phyloP scores from a whole-genome alignment of 257 asterid genomes.

The Penstemon barbatus region DNA sequence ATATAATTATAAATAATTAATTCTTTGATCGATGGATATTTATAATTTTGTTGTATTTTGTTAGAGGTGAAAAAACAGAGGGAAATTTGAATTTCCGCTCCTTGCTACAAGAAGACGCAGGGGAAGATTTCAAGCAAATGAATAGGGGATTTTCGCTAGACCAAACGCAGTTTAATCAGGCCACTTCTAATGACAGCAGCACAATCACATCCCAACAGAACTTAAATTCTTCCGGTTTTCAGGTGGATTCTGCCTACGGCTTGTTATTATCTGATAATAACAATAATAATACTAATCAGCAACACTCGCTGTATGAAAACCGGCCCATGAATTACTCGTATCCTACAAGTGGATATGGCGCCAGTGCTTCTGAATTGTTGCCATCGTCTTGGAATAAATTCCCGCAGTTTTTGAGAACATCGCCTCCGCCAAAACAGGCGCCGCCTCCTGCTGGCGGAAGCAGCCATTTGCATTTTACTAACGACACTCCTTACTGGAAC shows the following conservation, averaged over 20 bases:
- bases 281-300: slow-evolving; percentile 6
- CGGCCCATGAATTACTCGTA: slow-evolving; percentile 39
- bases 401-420: slow-evolving; percentile 50
- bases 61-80: slow-evolving; percentile 47
- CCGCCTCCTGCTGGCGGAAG: slow-evolving; percentile 22
- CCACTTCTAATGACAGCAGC: slow-evolving; percentile 43
- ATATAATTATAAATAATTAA: too few relatives aligned
- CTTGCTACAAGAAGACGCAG: slow-evolving; percentile 51
- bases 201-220: slow-evolving; percentile 40
- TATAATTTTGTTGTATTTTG: not conserved
- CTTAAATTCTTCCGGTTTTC: slow-evolving; percentile 36
- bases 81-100: slow-evolving; percentile 33
- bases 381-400: slow-evolving; percentile 48
- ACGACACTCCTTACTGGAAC: slow-evolving; percentile 76
- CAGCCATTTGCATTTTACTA: slow-evolving; percentile 67
- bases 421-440: slow-evolving; percentile 49
- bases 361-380: slow-evolving; percentile 26
- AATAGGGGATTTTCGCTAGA: slow-evolving; percentile 50
- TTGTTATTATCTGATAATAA: slow-evolving; percentile 44
- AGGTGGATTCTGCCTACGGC: slow-evolving; percentile 55
- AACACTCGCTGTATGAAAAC: slow-evolving; percentile 28
- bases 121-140: slow-evolving; percentile 44
- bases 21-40: too few relatives aligned
- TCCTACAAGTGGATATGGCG: slow-evolving; percentile 36
- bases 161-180: slow-evolving; percentile 41